Evolutionary conservation across 768 basidiomycete genomes (phyloP).

Genomic region (Macrolepiota fuliginosa): DNA sequence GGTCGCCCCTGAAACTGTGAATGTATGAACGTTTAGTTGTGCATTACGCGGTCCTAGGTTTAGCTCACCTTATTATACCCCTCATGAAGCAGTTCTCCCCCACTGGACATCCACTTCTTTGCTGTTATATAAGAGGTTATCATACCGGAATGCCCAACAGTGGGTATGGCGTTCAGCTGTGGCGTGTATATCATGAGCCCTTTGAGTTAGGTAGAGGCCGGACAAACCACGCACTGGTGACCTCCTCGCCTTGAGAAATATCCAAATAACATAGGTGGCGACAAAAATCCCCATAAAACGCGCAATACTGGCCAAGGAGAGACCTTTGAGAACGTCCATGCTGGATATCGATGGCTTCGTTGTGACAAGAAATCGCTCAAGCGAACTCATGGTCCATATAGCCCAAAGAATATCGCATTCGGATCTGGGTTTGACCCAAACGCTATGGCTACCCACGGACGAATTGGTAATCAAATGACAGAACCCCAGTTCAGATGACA

Average conservation of each 20-base stretch:
- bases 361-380: neutral
- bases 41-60: neutral
- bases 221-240: neutral
- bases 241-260: neutral
- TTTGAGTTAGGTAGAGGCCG: neutral
- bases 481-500: neutral
- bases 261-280: neutral
- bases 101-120: constrained; percentile 9
- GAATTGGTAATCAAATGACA: neutral
- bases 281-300: neutral
- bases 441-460: neutral
- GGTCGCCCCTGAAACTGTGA: neutral
- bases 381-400: neutral
- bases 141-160: constrained; percentile 16
- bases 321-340: neutral
- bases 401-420: neutral
- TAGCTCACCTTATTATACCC: constrained; percentile 16
- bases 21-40: neutral
- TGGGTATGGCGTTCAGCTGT: constrained; percentile 17
- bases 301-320: neutral
- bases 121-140: constrained; percentile 15
- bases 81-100: constrained; percentile 15
- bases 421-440: neutral
- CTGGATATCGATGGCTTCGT: neutral
- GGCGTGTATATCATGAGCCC: neutral